These are phyloP conservation scores for Sclerotinia trifoliorum DNA, from an alignment of 2,329 filamentous ascomycete species.

Conservation along the genomic window DNA sequence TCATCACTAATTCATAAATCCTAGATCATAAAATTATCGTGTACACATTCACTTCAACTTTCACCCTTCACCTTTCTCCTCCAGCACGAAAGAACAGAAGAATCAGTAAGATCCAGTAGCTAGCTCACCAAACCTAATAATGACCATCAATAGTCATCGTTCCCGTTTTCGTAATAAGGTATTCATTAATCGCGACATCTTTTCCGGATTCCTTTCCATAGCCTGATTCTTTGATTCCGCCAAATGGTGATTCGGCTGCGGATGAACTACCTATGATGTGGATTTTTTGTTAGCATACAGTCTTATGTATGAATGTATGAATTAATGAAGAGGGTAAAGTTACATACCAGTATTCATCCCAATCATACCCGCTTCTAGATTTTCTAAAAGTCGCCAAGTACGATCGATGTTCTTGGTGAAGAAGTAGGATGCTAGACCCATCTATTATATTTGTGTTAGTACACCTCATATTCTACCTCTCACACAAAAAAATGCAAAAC, in stretches of 20 bases:
- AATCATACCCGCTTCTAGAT: constrained; percentile 68
- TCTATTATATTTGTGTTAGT: constrained; percentile 37
- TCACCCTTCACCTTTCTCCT: no score
- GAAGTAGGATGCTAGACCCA: constrained; percentile 65
- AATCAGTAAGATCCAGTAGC: no score
- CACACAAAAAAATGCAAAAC: background rate
- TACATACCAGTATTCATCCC: constrained; percentile 58
- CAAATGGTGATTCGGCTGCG: constrained; percentile 65
- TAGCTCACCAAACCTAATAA: constrained; percentile 40
- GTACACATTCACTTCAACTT: no score
- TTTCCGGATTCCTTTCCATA: constrained; percentile 68
- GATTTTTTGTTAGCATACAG: constrained; percentile 13
- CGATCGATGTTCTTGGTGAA: constrained; percentile 68
- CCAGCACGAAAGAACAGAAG: no score
- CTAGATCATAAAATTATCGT: no score
- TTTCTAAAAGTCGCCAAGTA: constrained; percentile 64
- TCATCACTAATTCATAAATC: no score
- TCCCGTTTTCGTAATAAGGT: constrained; percentile 63
- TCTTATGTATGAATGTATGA: no score
- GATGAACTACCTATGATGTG: constrained; percentile 54
- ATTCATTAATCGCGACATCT: constrained; percentile 63
- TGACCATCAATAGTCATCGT: constrained; percentile 60
- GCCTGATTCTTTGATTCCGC: constrained; percentile 65
- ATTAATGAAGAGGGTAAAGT: no score
- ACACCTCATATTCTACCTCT: no score